These are phyloP conservation scores for Mortierella sp. DNA, from an alignment of 371 early-diverging fungal genomes.

Conservation along the genomic window DNA sequence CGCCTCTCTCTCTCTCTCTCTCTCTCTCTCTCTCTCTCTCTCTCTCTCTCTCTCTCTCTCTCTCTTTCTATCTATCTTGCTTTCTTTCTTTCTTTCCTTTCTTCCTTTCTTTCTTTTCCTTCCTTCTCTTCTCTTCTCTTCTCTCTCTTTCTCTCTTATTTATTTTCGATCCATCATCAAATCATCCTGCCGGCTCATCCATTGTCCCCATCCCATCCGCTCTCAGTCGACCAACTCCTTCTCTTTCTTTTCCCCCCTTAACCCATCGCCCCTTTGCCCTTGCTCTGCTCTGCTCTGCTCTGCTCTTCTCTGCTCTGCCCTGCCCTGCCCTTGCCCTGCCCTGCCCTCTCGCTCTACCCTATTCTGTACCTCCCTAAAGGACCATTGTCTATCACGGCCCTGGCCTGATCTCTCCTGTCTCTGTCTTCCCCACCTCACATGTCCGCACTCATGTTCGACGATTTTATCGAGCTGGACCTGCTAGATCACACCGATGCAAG, in stretches of 20 bases:
- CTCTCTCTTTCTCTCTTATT: neutral
- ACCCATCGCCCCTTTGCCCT: neutral
- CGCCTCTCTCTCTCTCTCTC: neutral
- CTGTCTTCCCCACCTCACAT: slow-evolving; percentile 11
- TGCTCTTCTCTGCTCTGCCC: neutral
- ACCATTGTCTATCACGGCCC: neutral
- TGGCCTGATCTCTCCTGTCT: neutral
- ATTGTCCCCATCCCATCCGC: neutral
- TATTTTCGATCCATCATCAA: too few relatives aligned
- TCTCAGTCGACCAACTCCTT: neutral
- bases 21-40: neutral
- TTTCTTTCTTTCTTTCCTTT: neutral
- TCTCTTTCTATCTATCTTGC: neutral
- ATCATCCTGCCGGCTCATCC: too few relatives aligned
- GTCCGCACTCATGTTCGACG: slow-evolving; percentile 18
- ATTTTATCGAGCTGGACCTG: slow-evolving; percentile 45
- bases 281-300: neutral
- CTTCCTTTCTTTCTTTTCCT: neutral
- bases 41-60: neutral
- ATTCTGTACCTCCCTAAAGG: neutral
- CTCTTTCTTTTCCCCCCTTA: neutral
- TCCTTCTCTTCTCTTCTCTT: neutral
- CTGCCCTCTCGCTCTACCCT: neutral
- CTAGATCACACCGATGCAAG: slow-evolving; percentile 24
- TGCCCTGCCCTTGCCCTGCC: neutral